phyloP scores from a whole-genome alignment of 345 rosid genomes.

The Aurinia saxatilis region DNA sequence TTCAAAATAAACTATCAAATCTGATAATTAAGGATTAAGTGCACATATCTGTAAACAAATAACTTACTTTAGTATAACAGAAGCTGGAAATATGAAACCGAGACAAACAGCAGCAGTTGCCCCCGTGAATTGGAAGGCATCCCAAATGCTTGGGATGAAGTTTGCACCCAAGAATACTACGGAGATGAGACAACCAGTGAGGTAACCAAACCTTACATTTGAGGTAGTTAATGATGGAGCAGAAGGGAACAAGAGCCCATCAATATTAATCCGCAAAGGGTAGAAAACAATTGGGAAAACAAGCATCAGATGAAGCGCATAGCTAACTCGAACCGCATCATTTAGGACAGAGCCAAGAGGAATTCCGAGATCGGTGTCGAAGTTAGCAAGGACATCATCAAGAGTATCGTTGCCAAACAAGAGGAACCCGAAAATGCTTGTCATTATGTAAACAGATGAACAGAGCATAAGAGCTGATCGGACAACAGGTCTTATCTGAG shows the following conservation, averaged over 20 bases:
- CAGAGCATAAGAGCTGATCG: slow-evolving; percentile 66
- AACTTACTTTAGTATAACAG: slow-evolving; percentile 44
- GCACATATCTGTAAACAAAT: neutral
- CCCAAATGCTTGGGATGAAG: slow-evolving; percentile 68
- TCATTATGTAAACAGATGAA: slow-evolving; percentile 73
- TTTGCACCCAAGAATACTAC: slow-evolving; percentile 50
- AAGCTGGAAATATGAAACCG: slow-evolving; percentile 60
- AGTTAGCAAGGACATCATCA: slow-evolving; percentile 91
- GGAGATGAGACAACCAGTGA: slow-evolving; percentile 44
- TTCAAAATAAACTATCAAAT: neutral
- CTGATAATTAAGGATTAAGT: neutral
- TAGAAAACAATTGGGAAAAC: slow-evolving; percentile 84
- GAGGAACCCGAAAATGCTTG: slow-evolving; percentile 81
- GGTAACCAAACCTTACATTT: slow-evolving; percentile 51
- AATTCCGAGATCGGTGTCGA: slow-evolving; percentile 74
- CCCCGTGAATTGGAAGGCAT: slow-evolving; percentile 63
- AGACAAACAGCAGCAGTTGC: slow-evolving; percentile 64
- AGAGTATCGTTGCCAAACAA: slow-evolving; percentile 80
- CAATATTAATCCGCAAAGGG: slow-evolving; percentile 75
- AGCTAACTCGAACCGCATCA: slow-evolving; percentile 86
- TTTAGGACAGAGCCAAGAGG: slow-evolving; percentile 67
- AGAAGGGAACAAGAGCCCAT: slow-evolving; percentile 70
- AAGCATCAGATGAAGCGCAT: slow-evolving; percentile 85
- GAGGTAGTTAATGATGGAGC: slow-evolving; percentile 45
- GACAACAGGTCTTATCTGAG: slow-evolving; percentile 62